Evolutionary conservation across 805 yeast genomes (phyloP).

Genomic region (Saccharomycopsis sp.): DNA sequence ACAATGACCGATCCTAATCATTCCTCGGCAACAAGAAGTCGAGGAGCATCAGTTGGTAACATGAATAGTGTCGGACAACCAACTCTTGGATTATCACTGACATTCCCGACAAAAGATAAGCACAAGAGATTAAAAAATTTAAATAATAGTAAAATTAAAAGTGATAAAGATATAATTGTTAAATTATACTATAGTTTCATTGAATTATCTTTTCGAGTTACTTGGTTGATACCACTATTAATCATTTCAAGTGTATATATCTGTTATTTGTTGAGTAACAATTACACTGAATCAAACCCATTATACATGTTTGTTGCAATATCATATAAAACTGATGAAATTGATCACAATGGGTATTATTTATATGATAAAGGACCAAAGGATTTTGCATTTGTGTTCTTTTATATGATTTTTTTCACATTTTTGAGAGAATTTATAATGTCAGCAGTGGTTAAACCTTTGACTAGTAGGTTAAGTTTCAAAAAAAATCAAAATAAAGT

Average conservation of each 20-base stretch:
- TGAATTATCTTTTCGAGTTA: conserved; percentile 34
- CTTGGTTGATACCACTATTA: conserved; percentile 68
- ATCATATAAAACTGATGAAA: conserved; percentile 55
- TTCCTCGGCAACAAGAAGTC: no score
- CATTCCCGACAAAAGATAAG: conserved; percentile 8
- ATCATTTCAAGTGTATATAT: conserved; percentile 36
- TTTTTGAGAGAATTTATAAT: conserved; percentile 85
- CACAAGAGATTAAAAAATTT: conserved; percentile 13
- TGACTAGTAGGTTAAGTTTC: conserved; percentile 51
- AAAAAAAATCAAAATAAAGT: conserved; percentile 44
- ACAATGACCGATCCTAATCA: no score
- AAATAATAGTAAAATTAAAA: conserved; percentile 10
- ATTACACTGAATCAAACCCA: conserved; percentile 51
- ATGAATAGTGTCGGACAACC: conserved; percentile 16
- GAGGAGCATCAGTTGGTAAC: conserved; percentile 16
- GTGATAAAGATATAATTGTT: conserved; percentile 11
- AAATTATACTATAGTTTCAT: conserved; percentile 17
- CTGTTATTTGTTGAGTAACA: conserved; percentile 48
- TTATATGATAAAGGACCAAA: conserved; percentile 79
- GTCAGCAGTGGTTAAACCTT: conserved; percentile 73
- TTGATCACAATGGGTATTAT: conserved; percentile 34
- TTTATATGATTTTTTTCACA: conserved; percentile 80
- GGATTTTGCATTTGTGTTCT: conserved; percentile 74
- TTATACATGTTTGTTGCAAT: conserved; percentile 57
- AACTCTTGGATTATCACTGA: conserved; percentile 7